These are phyloP conservation scores for Remersonia thermophila DNA, from an alignment of 2,329 filamentous ascomycete species.

Conservation along the genomic window DNA sequence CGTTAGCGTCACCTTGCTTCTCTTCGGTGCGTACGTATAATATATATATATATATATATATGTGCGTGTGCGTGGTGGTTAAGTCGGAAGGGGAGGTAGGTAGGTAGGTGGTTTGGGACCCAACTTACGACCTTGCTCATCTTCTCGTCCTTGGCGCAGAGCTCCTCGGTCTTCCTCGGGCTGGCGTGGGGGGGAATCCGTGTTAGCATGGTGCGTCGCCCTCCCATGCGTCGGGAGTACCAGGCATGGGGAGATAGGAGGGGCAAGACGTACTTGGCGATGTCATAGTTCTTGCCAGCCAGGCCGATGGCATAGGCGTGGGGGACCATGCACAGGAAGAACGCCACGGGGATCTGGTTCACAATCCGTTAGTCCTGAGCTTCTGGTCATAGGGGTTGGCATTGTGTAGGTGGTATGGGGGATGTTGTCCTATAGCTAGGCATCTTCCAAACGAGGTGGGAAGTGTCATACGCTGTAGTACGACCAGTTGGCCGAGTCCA, in stretches of 20 bases:
- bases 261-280: constrained; percentile 18
- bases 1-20: no score
- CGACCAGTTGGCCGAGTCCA: constrained; percentile 17
- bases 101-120: constrained; percentile 2
- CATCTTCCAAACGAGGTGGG: no score
- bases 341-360: constrained; percentile 28
- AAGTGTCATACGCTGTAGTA: constrained; percentile 20
- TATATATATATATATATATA: no score
- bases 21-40: no score
- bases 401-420: no score
- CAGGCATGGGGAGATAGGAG: neutral
- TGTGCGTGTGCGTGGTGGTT: no score
- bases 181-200: constrained; percentile 1
- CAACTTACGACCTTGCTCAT: constrained; percentile 21
- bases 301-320: constrained; percentile 22
- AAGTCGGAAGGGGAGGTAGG: neutral
- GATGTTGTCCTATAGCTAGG: no score
- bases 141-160: constrained; percentile 22
- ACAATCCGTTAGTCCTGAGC: neutral
- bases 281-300: constrained; percentile 26
- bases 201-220: no score
- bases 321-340: constrained; percentile 25
- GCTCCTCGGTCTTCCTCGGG: constrained; percentile 25
- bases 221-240: no score
- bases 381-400: no score